Conservation (phyloP, 495 filamentous ascomycete genomes). For the Penicillium robsamsonii region DNA sequence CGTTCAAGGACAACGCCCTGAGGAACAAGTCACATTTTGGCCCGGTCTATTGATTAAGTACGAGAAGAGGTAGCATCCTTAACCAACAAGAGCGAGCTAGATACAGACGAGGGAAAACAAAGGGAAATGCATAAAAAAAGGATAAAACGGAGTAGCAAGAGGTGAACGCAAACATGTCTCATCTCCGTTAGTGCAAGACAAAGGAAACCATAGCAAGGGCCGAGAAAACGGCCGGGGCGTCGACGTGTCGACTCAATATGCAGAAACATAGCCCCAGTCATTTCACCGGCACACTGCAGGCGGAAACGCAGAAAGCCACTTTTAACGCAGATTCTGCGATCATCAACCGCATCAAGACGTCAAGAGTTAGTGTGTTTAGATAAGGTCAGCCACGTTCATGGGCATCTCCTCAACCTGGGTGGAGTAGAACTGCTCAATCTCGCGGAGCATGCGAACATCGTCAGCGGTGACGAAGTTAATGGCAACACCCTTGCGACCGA, state of each 20-base stretch:
- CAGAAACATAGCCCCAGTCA: slow-evolving; percentile 13
- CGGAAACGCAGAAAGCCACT: slow-evolving; percentile 48
- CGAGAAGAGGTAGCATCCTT: slow-evolving; percentile 38
- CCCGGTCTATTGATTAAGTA: slow-evolving; percentile 46
- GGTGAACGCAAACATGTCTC: slow-evolving; percentile 41
- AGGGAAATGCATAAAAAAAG: slow-evolving; percentile 29
- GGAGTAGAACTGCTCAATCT: slow-evolving; percentile 78
- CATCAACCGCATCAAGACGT: slow-evolving; percentile 47
- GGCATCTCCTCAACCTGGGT: slow-evolving; percentile 64
- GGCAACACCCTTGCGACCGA: slow-evolving; percentile 99
- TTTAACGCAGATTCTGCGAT: slow-evolving; percentile 48
- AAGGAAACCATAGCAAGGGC: slow-evolving; percentile 40
- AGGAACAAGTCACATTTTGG: slow-evolving; percentile 47
- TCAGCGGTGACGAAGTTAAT: slow-evolving; percentile 99
- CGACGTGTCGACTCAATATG: slow-evolving; percentile 17
- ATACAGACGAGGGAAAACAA: slow-evolving; percentile 30
- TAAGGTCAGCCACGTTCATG: slow-evolving; percentile 61
- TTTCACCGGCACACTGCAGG: slow-evolving; percentile 25
- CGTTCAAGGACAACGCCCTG: slow-evolving; percentile 31
- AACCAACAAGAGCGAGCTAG: slow-evolving; percentile 45
- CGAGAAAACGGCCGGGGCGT: neutral
- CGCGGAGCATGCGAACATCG: slow-evolving; percentile 98
- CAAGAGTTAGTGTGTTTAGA: slow-evolving; percentile 44
- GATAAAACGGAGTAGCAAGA: slow-evolving; percentile 44
- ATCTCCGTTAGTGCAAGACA: slow-evolving; percentile 44